Evolutionary conservation across 2,329 filamentous ascomycete genomes (phyloP), one percentile per base, ranked within the genome.

Genomic region (Teratosphaeria destructans): DNA sequence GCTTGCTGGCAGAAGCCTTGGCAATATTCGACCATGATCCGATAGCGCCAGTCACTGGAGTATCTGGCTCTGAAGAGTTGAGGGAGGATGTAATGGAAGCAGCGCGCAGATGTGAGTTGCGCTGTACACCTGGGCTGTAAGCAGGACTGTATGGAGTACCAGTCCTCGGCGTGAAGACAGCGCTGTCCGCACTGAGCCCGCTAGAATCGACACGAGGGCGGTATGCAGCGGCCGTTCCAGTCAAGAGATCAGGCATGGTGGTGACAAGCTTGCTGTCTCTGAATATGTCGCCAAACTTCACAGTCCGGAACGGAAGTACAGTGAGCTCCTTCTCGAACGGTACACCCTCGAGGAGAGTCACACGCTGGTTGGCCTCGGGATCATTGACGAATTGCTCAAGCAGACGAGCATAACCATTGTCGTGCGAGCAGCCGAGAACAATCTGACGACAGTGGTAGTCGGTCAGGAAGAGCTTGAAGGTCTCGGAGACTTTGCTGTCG

Each of bases 381-480:
- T 82, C 78, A 60, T 73, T 72, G 55, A 76, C 68, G 56, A 77
- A 76, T 37, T 81, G 75, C 66, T 82, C 78, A 11, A 86, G 72
- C 39, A 80, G 71, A 11, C 75, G 74, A 27, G 78, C 77, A 68
- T 83, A 85, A 26, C 79, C 76, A 59, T 78, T 78, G 70, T 82
- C 80, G 60, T 82, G 79, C 14, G 80, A 81, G 69, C 82, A 84
- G 8, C 82, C 84, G 39, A 86, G 75, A 55, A 85, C 74, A 57
- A 86, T 78, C 59, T 84, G 82, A 57, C 81, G 82, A 67, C 83
- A 86, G 64, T 84, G 82, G 62, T 78, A 80, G 65, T 85, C 80
- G 70, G 80, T 75, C 56, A 83, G 72, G 69, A 80, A 77, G 55
- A 82, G 69, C 64, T 81, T 80, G 70, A 85, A 80, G 29, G 74